Evolutionary conservation across 371 early-diverging fungal species (phyloP).

Genomic region (Paraphysoderma sedebokerense): DNA sequence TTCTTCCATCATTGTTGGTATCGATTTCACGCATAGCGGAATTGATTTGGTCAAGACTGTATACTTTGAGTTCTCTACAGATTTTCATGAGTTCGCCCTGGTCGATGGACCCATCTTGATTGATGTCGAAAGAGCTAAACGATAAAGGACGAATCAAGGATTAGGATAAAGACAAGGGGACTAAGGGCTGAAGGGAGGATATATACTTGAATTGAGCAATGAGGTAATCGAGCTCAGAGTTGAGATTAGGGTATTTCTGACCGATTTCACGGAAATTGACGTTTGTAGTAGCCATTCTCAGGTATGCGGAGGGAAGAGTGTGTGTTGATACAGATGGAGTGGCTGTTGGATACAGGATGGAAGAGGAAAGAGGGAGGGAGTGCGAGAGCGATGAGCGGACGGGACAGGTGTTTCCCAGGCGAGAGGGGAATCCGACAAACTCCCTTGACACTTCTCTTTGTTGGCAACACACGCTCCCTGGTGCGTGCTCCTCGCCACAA

Average conservation of each 20-base stretch:
- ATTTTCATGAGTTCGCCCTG: slow-evolving; percentile 50
- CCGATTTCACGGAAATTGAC: neutral
- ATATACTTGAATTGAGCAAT: no score
- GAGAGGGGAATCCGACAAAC: no score
- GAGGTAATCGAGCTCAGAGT: neutral
- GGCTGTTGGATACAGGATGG: no score
- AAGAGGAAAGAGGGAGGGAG: no score
- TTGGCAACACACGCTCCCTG: no score
- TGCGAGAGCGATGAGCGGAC: no score
- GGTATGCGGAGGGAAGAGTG: no score
- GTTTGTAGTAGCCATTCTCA: no score
- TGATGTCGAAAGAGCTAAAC: slow-evolving; percentile 28
- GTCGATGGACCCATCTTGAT: slow-evolving; percentile 54
- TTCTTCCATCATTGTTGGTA: slow-evolving; percentile 47
- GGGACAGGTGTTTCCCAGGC: no score
- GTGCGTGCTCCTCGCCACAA: no score
- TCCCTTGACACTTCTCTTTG: no score
- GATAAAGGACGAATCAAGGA: neutral
- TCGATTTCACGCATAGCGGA: slow-evolving; percentile 48
- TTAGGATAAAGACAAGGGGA: neutral
- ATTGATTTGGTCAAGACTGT: slow-evolving; percentile 58
- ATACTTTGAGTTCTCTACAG: slow-evolving; percentile 43
- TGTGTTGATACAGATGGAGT: no score
- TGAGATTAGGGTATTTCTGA: neutral
- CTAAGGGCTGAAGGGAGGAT: neutral